These are phyloP conservation scores for Craterostigma plantagineum DNA, from an alignment of 257 asterid species.

Conservation along the genomic window DNA sequence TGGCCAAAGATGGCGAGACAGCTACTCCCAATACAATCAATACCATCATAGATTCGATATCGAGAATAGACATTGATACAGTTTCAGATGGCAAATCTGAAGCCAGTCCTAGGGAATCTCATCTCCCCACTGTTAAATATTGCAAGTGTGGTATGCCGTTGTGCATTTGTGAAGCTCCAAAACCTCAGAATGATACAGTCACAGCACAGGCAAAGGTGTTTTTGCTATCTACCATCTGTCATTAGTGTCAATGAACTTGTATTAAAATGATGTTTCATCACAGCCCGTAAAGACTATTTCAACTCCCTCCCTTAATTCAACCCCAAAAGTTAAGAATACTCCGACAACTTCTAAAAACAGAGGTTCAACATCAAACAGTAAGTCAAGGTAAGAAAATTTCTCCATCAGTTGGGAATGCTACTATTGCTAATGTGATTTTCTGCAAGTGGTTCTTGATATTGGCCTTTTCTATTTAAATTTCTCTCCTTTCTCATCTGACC, in stretches of 20 bases:
- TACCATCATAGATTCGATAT: conserved; percentile 40
- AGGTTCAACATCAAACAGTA: conserved; percentile 69
- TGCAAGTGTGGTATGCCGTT: conserved; percentile 99
- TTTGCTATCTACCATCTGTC: conserved; percentile 8
- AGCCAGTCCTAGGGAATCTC: conserved; percentile 20
- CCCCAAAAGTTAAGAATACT: conserved; percentile 42
- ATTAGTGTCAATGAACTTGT: conserved; percentile 8
- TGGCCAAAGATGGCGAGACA: conserved; percentile 27
- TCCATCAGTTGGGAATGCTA: background rate
- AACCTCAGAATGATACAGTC: conserved; percentile 28
- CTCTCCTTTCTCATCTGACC: no score
- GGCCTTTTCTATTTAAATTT: no score
- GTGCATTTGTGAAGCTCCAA: conserved; percentile 91
- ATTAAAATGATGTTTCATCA: conserved; percentile 14
- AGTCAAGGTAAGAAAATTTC: conserved; percentile 40
- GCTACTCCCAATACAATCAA: conserved; percentile 38
- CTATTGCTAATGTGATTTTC: no score
- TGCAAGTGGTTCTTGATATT: no score
- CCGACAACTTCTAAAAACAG: conserved; percentile 38
- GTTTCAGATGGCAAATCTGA: conserved; percentile 28
- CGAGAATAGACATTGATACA: conserved; percentile 46
- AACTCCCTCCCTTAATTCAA: conserved; percentile 16
- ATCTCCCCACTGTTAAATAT: conserved; percentile 25
- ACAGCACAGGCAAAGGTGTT: conserved; percentile 30
- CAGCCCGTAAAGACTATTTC: conserved; percentile 36